phyloP scores from a whole-genome alignment of 257 asterid species.

The Nicotiana undulata region DNA sequence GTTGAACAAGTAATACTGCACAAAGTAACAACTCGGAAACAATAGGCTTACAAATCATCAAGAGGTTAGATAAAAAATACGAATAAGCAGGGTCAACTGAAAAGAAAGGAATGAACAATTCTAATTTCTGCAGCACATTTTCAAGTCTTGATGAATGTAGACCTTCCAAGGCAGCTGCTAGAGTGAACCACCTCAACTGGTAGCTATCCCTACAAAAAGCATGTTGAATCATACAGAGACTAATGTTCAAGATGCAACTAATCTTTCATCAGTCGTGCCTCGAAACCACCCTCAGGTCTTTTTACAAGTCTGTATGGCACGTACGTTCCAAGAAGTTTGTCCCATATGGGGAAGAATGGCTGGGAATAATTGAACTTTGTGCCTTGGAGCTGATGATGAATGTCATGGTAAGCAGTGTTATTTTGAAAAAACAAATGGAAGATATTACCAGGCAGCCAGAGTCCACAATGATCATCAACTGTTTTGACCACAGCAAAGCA shows the following conservation, averaged over 20 bases:
- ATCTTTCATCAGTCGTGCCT: constrained; percentile 64
- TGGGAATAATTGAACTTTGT: constrained; percentile 78
- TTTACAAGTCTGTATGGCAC: constrained; percentile 52
- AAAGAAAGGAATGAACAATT: constrained; percentile 19
- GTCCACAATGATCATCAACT: constrained; percentile 88
- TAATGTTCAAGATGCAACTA: constrained; percentile 14
- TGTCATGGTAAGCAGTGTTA: constrained; percentile 78
- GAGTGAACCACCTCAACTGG: constrained; percentile 15
- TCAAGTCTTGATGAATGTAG: constrained; percentile 18
- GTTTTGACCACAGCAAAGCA: constrained; percentile 79
- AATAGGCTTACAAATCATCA: constrained; percentile 17
- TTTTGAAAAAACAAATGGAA: constrained; percentile 72
- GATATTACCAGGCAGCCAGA: constrained; percentile 78
- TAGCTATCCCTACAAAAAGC: constrained; percentile 12
- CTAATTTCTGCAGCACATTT: constrained; percentile 12
- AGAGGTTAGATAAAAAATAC: constrained; percentile 14
- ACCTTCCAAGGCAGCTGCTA: constrained; percentile 22
- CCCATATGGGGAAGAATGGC: constrained; percentile 87
- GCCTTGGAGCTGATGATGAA: constrained; percentile 90
- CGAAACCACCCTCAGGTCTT: constrained; percentile 75
- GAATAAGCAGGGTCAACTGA: constrained; percentile 15
- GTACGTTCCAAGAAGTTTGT: constrained; percentile 76
- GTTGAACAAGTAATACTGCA: constrained; percentile 8
- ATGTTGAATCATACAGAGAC: neutral
- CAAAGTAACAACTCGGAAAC: constrained; percentile 16